Base-by-base conservation (phyloP, 768 basidiomycete genomes). In the Kwoniella dejecticola region DNA sequence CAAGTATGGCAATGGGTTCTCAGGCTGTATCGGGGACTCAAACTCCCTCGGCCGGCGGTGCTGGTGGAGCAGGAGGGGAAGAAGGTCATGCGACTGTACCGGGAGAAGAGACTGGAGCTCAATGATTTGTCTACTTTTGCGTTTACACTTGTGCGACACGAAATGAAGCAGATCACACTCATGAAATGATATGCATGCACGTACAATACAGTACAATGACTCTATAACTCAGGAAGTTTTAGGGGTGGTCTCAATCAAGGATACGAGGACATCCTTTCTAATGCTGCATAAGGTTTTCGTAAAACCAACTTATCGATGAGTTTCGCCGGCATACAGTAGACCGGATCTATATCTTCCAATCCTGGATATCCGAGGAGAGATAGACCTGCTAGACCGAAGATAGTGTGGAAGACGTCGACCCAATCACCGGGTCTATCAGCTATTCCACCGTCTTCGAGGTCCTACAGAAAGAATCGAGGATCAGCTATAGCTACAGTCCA, bases 381-480 rank as follows among this genome's bases (percentile, higher is more conserved):
- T 27, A 99, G 83, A 0, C 92, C 93, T 62, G 92, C 91, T 1
- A 97, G 81, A 1, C 96, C 96, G 67, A 99, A 99, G 11, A 83
- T 78, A 0, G 95, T 98, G 72, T 99, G 95, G 79, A 96, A 99
- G n/a, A 99, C 94, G 71, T 99, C 96, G 1, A 86, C 86, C 85
- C 93, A 88, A 76, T 99, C 87, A 0, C 90, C 93, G 0, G 91
- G 90, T 44, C 96, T 81, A 77, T 99, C 96, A 0, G 93, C 88
- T 26, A 98, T 96, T 0, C 96, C 96, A 2, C 96, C 96, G 4
- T 82, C 84, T 66, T 98, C 94, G 0, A 84, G 81, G 72, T 98
- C 96, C 88, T 98, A 81, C 2, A 44, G 26, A 1, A 36, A 31
- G 31, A 11, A 13, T 36, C 7, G 15, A 7, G 33, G 15, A 36